Evolutionary conservation across 768 basidiomycete species (phyloP).

Genomic region (Tulasnella sp.): DNA sequence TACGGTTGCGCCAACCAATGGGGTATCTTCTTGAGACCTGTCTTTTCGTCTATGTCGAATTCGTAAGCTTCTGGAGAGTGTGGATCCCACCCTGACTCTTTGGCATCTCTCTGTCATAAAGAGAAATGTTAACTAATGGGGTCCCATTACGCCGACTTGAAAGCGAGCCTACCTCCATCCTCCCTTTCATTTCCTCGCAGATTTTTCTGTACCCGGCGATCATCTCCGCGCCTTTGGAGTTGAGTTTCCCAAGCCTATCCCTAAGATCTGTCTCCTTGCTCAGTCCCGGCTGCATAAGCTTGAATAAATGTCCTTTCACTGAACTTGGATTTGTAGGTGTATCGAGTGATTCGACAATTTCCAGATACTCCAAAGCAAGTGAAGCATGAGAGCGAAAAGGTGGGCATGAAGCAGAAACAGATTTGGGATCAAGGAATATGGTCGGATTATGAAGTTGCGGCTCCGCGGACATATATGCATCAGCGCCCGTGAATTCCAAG

Average conservation of each 20-base stretch:
- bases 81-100: slow-evolving; percentile 24
- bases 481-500: slow-evolving; percentile 70
- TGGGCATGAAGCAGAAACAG: slow-evolving; percentile 8
- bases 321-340: slow-evolving; percentile 62
- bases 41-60: slow-evolving; percentile 29
- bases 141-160: background rate
- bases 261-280: slow-evolving; percentile 53
- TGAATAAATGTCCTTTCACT: slow-evolving; percentile 88
- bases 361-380: slow-evolving; percentile 77
- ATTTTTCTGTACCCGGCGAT: slow-evolving; percentile 40
- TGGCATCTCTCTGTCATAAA: slow-evolving; percentile 37
- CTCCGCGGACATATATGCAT: slow-evolving; percentile 92
- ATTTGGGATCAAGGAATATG: slow-evolving; percentile 33
- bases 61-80: background rate
- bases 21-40: slow-evolving; percentile 43
- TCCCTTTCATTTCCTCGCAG: slow-evolving; percentile 43
- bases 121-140: slow-evolving; percentile 8
- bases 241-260: slow-evolving; percentile 46
- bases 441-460: slow-evolving; percentile 89
- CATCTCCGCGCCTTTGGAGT: slow-evolving; percentile 22
- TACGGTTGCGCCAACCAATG: slow-evolving; percentile 66
- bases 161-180: slow-evolving; percentile 39
- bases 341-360: slow-evolving; percentile 55
- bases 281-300: slow-evolving; percentile 72
- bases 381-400: slow-evolving; percentile 41